phyloP scores from a whole-genome alignment of 495 filamentous ascomycete genomes.

The Trichoderma parareesei region DNA sequence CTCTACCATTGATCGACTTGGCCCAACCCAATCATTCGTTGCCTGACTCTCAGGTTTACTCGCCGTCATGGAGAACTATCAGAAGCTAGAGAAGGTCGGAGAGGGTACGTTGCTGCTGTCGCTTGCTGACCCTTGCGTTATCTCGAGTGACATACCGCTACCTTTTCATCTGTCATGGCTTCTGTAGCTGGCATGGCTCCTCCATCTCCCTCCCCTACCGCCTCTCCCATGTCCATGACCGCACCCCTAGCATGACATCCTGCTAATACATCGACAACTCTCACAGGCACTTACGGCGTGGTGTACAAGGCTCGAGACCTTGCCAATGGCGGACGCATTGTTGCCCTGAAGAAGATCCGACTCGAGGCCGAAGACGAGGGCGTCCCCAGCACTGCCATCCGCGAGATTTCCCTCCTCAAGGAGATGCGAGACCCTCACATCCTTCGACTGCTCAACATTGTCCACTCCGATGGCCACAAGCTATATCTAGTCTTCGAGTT shows the following conservation, averaged over 20 bases:
- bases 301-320: conserved; percentile 90
- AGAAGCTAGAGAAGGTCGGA: conserved; percentile 99
- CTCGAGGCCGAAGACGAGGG: conserved; percentile 97
- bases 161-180: background rate
- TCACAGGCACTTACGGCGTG: conserved; percentile 78
- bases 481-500: conserved; percentile 94
- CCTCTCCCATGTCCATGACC: background rate
- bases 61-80: conserved; percentile 88
- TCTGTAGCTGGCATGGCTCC: background rate
- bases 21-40: background rate
- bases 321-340: conserved; percentile 66
- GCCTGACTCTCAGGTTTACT: background rate
- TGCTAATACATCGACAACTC: conserved; percentile 7
- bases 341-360: conserved; percentile 96
- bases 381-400: conserved; percentile 92
- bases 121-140: background rate
- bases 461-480: conserved; percentile 94
- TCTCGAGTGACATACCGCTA: background rate
- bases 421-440: conserved; percentile 97
- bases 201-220: background rate
- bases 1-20: background rate
- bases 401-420: conserved; percentile 92
- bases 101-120: conserved; percentile 57
- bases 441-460: conserved; percentile 85
- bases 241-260: background rate